These are phyloP conservation scores for Ramularia collo-cygni DNA, from an alignment of 2,329 filamentous ascomycete genomes.

Conservation along the genomic window DNA sequence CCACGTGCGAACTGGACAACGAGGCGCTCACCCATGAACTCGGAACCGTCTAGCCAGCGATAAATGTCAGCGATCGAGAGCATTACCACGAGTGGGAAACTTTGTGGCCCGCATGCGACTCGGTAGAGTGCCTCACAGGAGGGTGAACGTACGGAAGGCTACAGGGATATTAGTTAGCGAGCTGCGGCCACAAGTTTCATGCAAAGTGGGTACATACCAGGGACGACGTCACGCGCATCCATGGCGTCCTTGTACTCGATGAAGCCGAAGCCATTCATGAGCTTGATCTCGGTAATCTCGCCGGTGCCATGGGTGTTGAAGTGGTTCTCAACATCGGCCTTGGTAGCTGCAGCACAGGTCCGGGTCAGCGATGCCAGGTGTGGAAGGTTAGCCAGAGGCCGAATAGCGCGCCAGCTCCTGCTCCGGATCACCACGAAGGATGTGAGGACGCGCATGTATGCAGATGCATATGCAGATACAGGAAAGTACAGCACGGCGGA, in stretches of 20 bases:
- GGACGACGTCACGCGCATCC: constrained; percentile 97
- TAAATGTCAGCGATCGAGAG: constrained; percentile 27
- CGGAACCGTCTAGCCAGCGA: constrained; percentile 70
- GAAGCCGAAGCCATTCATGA: constrained; percentile 99
- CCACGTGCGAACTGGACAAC: constrained; percentile 92
- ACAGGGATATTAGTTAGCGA: constrained; percentile 15
- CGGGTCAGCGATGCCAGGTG: constrained; percentile 40
- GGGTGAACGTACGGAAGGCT: constrained; percentile 49
- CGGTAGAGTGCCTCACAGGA: background rate
- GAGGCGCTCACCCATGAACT: constrained; percentile 95
- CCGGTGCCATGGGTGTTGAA: constrained; percentile 94
- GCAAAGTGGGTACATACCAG: constrained; percentile 54
- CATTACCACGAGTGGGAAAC: constrained; percentile 11
- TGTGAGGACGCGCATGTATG: constrained; percentile 8
- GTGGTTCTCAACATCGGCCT: constrained; percentile 91
- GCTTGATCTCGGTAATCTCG: constrained; percentile 97
- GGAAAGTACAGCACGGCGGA: background rate
- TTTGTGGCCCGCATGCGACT: constrained; percentile 13
- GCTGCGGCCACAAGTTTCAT: constrained; percentile 15
- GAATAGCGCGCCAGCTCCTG: constrained; percentile 22
- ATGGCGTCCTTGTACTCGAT: constrained; percentile 98
- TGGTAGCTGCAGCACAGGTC: constrained; percentile 65
- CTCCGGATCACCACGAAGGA: constrained; percentile 18
- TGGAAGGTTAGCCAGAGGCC: constrained; percentile 13
- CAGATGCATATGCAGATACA: constrained; percentile 8